Percentiles rank a stretch among this genome's conserved stretches.
Conservation (phyloP, 345 rosid species). For the Reutealis trisperma region DNA sequence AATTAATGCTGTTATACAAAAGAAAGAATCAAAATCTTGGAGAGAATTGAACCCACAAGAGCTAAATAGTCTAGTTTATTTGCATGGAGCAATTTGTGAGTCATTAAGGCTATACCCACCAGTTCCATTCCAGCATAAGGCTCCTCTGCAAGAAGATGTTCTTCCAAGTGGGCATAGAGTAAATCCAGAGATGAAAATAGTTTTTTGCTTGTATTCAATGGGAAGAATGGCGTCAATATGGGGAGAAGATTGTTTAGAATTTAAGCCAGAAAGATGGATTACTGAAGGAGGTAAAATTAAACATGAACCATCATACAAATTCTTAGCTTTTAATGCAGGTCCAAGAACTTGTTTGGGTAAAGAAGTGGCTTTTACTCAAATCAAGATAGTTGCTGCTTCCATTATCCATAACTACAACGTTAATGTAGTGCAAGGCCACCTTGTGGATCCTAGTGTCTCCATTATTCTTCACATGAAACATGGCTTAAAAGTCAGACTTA, state of each 20-base stretch:
- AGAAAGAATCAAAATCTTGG: conserved; percentile 5
- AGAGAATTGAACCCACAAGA: not conserved
- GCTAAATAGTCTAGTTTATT: conserved; percentile 13
- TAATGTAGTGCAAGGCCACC: conserved; percentile 41
- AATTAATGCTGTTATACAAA: not conserved
- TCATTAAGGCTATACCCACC: conserved; percentile 22
- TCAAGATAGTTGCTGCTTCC: conserved; percentile 50
- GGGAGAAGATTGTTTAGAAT: conserved; percentile 48
- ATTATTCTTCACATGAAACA: conserved; percentile 51
- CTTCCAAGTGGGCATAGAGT: conserved; percentile 45
- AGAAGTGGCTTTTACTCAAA: conserved; percentile 53
- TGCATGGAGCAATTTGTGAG: conserved; percentile 21
- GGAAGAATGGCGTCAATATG: conserved; percentile 48
- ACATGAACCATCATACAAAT: conserved; percentile 56
- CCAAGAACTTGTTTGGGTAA: conserved; percentile 67
- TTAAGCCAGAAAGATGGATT: conserved; percentile 48
- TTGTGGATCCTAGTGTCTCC: conserved; percentile 33
- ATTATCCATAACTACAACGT: conserved; percentile 45
- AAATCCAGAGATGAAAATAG: conserved; percentile 25
- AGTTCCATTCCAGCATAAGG: conserved; percentile 20
- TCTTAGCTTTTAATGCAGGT: conserved; percentile 60
- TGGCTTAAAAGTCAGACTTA: conserved; percentile 45
- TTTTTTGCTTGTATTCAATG: conserved; percentile 39
- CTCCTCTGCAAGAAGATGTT: conserved; percentile 28
- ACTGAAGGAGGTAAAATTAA: conserved; percentile 31